These are phyloP conservation scores for Fusarium torreyae DNA, from an alignment of 2,329 filamentous ascomycete species.

Conservation along the genomic window DNA sequence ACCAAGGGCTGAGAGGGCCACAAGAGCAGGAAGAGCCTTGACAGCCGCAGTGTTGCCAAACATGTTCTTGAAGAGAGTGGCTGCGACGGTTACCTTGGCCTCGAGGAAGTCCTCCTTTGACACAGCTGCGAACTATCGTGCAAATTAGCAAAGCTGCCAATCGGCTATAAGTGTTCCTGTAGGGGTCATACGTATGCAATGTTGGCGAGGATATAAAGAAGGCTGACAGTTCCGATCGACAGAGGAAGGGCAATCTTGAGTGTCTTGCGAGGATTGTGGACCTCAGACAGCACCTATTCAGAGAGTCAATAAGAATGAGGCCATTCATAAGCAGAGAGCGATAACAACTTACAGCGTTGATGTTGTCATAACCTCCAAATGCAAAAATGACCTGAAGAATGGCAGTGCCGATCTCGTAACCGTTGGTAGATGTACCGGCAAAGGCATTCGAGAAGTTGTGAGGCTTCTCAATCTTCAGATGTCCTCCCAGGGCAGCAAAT, in stretches of 20 bases:
- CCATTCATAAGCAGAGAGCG: no score
- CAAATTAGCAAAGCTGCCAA: no score
- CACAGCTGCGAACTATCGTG: slow-evolving; percentile 10
- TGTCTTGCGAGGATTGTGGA: slow-evolving; percentile 19
- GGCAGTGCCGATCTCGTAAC: slow-evolving; percentile 26
- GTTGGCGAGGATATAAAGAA: slow-evolving; percentile 28
- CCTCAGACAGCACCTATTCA: slow-evolving; percentile 27
- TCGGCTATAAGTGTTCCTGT: no score
- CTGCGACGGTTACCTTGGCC: slow-evolving; percentile 30
- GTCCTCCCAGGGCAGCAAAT: slow-evolving; percentile 26
- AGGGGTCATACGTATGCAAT: slow-evolving; percentile 19
- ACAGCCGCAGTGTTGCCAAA: slow-evolving; percentile 26
- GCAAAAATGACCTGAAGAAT: slow-evolving; percentile 32
- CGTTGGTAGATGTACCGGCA: slow-evolving; percentile 17
- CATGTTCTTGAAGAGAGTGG: slow-evolving; percentile 24
- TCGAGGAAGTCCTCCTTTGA: slow-evolving; percentile 19
- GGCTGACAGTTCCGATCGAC: slow-evolving; percentile 14
- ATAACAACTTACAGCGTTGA: slow-evolving; percentile 17
- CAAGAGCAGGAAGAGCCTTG: slow-evolving; percentile 24
- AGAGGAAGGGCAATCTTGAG: slow-evolving; percentile 22
- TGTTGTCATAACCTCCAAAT: slow-evolving; percentile 29
- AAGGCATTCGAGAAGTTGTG: slow-evolving; percentile 28
- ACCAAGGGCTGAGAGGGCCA: slow-evolving; percentile 26
- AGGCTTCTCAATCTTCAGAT: slow-evolving; percentile 27
- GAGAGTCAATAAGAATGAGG: neutral